phyloP scores from a whole-genome alignment of 805 yeast genomes.

The Hanseniaspora pseudoguilliermondii region DNA sequence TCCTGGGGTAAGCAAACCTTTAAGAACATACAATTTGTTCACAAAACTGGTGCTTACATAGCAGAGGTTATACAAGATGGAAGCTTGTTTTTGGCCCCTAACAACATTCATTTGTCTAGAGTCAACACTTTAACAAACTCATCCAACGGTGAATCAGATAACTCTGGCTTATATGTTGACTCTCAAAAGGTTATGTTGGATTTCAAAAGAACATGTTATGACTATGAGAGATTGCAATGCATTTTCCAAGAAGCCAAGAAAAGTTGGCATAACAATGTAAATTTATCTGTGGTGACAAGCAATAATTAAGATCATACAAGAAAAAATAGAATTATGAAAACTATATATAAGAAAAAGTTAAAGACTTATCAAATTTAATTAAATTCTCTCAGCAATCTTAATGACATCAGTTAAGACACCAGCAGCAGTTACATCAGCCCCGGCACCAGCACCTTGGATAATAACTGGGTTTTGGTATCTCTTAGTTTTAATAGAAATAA shows the following conservation, averaged over 20 bases:
- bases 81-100: slow-evolving; percentile 70
- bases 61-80: slow-evolving; percentile 77
- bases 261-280: slow-evolving; percentile 12
- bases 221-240: slow-evolving; percentile 34
- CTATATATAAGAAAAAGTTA: not conserved
- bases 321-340: not conserved
- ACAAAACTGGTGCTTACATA: slow-evolving; percentile 74
- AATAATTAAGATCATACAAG: not conserved
- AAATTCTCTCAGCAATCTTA: slow-evolving; percentile 77
- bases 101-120: slow-evolving; percentile 68
- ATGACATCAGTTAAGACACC: slow-evolving; percentile 92
- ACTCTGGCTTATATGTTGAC: slow-evolving; percentile 34
- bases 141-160: slow-evolving; percentile 24
- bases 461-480: slow-evolving; percentile 89
- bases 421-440: slow-evolving; percentile 63
- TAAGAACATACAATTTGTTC: slow-evolving; percentile 79
- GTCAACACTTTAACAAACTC: slow-evolving; percentile 37
- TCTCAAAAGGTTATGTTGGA: slow-evolving; percentile 63
- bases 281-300: not conserved
- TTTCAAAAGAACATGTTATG: slow-evolving; percentile 50
- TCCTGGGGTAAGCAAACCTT: slow-evolving; percentile 87
- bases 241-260: slow-evolving; percentile 50
- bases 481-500: slow-evolving; percentile 78
- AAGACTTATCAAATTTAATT: not conserved
- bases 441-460: slow-evolving; percentile 96